phyloP scores from a whole-genome alignment of 1,284 basidiomycete species.

The Fomitopsis palustris region DNA sequence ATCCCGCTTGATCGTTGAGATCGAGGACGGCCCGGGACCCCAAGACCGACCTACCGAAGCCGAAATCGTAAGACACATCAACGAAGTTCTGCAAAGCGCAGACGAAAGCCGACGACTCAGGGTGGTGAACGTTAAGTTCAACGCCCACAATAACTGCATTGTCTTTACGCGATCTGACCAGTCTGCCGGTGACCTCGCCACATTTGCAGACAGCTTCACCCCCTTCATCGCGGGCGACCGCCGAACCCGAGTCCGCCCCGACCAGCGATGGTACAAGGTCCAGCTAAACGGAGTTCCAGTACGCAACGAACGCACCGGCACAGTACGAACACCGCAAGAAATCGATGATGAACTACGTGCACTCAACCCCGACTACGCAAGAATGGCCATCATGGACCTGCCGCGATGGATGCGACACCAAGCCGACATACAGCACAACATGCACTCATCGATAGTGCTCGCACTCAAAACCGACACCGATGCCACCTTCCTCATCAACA shows the following conservation, averaged over 20 bases:
- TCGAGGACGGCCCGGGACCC: not conserved
- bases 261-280: constrained; percentile 1
- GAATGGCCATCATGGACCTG: not conserved
- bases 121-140: too few relatives aligned
- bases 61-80: not conserved
- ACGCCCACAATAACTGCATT: too few relatives aligned
- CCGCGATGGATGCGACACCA: too few relatives aligned
- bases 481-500: not conserved
- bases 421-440: too few relatives aligned
- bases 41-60: not conserved
- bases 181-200: too few relatives aligned
- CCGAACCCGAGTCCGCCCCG: not conserved
- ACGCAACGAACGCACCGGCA: not conserved
- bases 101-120: too few relatives aligned
- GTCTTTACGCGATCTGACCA: too few relatives aligned
- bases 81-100: too few relatives aligned
- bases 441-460: too few relatives aligned
- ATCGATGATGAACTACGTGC: not conserved
- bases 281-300: not conserved
- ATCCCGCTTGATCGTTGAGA: not conserved
- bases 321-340: not conserved
- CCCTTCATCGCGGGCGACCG: not conserved
- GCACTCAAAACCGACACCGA: too few relatives aligned
- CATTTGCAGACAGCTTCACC: not conserved
- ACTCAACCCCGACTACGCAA: constrained; percentile 3